These are phyloP conservation scores for Nicotiana knightiana DNA, from an alignment of 257 asterid species.

Conservation along the genomic window DNA sequence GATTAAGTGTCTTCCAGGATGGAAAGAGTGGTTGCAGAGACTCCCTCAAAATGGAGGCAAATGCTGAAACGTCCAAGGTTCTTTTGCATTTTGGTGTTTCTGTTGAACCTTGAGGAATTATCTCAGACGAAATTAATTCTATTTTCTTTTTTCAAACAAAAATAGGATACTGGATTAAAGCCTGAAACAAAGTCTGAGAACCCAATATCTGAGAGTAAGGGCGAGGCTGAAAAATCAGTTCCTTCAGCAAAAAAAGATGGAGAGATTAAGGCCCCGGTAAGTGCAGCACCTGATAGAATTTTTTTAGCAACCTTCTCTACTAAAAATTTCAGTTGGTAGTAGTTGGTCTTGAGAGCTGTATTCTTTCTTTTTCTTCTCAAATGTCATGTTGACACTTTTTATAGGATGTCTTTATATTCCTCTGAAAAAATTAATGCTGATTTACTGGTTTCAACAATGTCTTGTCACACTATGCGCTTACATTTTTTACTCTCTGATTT, in stretches of 20 bases:
- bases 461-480: background rate
- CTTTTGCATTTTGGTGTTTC: slow-evolving; percentile 12
- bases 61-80: slow-evolving; percentile 72
- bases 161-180: slow-evolving; percentile 41
- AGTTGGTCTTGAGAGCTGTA: slow-evolving; percentile 1
- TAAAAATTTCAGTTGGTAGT: background rate
- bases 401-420: background rate
- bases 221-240: slow-evolving; percentile 51
- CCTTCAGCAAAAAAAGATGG: slow-evolving; percentile 50
- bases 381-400: background rate
- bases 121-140: background rate
- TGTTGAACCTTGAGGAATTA: background rate
- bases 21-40: slow-evolving; percentile 61
- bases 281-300: slow-evolving; percentile 17
- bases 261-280: slow-evolving; percentile 62
- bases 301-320: background rate
- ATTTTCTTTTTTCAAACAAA: slow-evolving; percentile 15
- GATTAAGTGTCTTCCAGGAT: slow-evolving; percentile 78
- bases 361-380: background rate
- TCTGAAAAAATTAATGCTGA: background rate
- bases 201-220: slow-evolving; percentile 43
- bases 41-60: slow-evolving; percentile 65
- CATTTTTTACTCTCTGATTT: background rate
- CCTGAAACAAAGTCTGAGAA: slow-evolving; percentile 50
- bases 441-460: background rate